Base-by-base conservation (phyloP, 805 yeast genomes). In the Pichia scutulata region DNA sequence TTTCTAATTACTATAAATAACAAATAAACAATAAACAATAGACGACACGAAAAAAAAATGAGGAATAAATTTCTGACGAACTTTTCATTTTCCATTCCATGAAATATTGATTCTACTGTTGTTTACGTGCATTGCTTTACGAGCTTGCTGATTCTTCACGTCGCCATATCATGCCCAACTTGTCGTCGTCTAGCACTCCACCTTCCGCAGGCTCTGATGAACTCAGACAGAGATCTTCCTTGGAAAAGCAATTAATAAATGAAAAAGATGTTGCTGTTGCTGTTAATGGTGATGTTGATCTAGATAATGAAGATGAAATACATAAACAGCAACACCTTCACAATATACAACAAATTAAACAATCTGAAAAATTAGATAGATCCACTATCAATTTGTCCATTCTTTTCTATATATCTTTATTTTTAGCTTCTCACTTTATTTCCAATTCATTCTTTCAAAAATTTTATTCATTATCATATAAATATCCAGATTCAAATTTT, bases 401-500 rank as follows among this genome's bases (percentile, higher is more conserved):
- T 9, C 9, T 52, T 2, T 47, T 61, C 24, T 55, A 60, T 37
- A 18, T 50, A 7, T 18, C 47, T 3, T 47, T 65, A 4, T 41
- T 58, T 28, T 36, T 48, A 8, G 44, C 58, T 16, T 54, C 64
- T 3, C 33, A 43, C 44, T 59, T 52, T 33, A 53, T 49, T 19
- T 33, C 37, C 10, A 36, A 67, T 18, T 65, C 70, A 1, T 46
- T 47, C 16, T 58, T 63, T 19, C 44, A 55, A 40, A 74, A 72
- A 58, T 74, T 76, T 50, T 59, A 72, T 41, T 63, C 60, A 28
- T 54, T 77, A 41, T 80, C 75, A 52, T 69, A 77, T 59, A 56
- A 54, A 41, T 61, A 61, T 44, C 58, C 63, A 26, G 58, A 59
- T 26, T 44, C 60, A 2, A 50, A 58, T 37, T 58, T 63, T 37